A percentile compares a stretch with the other conserved stretches of the same genome.
phyloP scores from a whole-genome alignment of 2,329 filamentous ascomycete species.

The Xylaria sp. region DNA sequence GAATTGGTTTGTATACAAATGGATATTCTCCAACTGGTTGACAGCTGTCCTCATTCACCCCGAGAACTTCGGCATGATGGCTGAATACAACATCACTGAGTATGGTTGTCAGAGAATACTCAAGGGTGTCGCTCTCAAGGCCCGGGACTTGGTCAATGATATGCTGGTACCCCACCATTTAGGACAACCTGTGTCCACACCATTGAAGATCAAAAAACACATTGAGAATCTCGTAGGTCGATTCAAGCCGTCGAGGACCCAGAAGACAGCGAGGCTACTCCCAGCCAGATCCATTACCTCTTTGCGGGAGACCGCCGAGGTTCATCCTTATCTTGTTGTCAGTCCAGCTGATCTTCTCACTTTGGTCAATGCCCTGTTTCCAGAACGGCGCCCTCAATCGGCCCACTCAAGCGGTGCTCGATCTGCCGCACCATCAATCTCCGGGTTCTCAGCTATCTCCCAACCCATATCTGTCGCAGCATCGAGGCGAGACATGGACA shows the following conservation, averaged over 20 bases:
- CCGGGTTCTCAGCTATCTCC: conserved; percentile 73
- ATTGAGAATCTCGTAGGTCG: conserved; percentile 76
- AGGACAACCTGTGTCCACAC: conserved; percentile 67
- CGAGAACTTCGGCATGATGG: conserved; percentile 81
- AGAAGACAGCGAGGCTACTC: conserved; percentile 67
- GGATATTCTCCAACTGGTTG: conserved; percentile 90
- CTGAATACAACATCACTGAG: conserved; percentile 91
- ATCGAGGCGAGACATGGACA: conserved; percentile 68
- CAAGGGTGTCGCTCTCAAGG: conserved; percentile 81
- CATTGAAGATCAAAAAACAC: conserved; percentile 71
- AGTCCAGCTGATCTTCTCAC: conserved; percentile 83
- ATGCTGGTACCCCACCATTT: conserved; percentile 67
- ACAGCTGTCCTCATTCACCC: conserved; percentile 86
- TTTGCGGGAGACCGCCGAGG: conserved; percentile 78
- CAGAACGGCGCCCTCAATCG: conserved; percentile 74
- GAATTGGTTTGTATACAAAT: conserved; percentile 87
- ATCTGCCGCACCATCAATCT: conserved; percentile 74
- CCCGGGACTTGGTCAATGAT: conserved; percentile 82
- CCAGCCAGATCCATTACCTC: conserved; percentile 78
- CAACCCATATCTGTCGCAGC: conserved; percentile 72
- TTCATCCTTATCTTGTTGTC: conserved; percentile 82
- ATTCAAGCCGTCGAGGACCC: conserved; percentile 65
- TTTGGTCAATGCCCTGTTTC: conserved; percentile 84
- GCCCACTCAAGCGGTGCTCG: conserved; percentile 68
- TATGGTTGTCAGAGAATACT: conserved; percentile 86